A percentile compares a stretch with the other conserved stretches of the same genome.
Evolutionary conservation across 805 yeast species (phyloP).

Genomic region (Lachancea fermentati): DNA sequence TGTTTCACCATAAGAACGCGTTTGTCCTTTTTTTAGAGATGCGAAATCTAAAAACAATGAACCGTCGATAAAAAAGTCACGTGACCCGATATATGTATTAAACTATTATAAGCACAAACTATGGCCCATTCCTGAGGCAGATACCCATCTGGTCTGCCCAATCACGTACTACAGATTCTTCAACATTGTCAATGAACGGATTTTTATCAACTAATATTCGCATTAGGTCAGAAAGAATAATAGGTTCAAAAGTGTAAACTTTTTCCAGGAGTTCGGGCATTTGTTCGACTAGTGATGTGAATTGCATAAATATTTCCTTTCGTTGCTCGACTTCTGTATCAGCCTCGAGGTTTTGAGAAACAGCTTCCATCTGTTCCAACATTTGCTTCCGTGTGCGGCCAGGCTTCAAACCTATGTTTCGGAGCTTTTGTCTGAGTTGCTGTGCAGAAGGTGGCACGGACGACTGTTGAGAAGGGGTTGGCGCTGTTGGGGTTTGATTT

Average conservation of each 20-base stretch:
- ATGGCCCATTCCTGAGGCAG: slow-evolving; percentile 16
- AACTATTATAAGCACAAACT: background rate
- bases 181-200: slow-evolving; percentile 27
- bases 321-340: slow-evolving; percentile 12
- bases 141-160: slow-evolving; percentile 33
- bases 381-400: slow-evolving; percentile 24
- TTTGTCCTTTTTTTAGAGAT: too few relatives aligned
- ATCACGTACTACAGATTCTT: slow-evolving; percentile 24
- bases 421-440: slow-evolving; percentile 21
- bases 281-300: slow-evolving; percentile 18
- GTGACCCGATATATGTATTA: too few relatives aligned
- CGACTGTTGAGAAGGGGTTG: background rate
- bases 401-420: slow-evolving; percentile 28
- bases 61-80: too few relatives aligned
- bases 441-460: slow-evolving; percentile 22
- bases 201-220: slow-evolving; percentile 17
- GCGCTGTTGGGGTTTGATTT: background rate
- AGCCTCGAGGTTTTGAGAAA: slow-evolving; percentile 20
- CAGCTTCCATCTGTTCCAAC: slow-evolving; percentile 24
- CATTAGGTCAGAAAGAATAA: slow-evolving; percentile 18
- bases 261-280: slow-evolving; percentile 22
- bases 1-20: too few relatives aligned
- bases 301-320: slow-evolving; percentile 18
- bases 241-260: slow-evolving; percentile 28
- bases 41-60: too few relatives aligned